Conservation (phyloP, 1,284 basidiomycete genomes). For the Filobasidium uniguttulatum region DNA sequence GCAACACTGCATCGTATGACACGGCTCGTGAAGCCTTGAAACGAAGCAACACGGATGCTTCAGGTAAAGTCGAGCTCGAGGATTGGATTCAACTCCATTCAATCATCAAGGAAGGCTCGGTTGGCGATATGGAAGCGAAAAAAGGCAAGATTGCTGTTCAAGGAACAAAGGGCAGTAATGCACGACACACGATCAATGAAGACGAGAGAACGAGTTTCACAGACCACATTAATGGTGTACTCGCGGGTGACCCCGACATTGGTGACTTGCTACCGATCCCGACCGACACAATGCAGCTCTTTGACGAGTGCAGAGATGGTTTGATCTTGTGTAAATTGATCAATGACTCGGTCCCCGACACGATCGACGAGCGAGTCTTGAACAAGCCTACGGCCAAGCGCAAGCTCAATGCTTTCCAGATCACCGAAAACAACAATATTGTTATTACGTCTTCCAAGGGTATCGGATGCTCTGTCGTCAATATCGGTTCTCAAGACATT, state of each 20-base stretch:
- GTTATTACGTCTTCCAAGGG: constrained; percentile 96
- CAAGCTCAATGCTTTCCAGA: constrained; percentile 83
- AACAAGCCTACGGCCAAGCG: constrained; percentile 70
- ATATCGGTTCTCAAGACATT: constrained; percentile 88
- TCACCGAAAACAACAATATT: constrained; percentile 99
- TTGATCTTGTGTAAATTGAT: constrained; percentile 95
- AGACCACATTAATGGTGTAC: constrained; percentile 86
- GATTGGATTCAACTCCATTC: constrained; percentile 65
- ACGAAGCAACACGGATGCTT: constrained; percentile 83
- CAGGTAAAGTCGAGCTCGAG: constrained; percentile 90
- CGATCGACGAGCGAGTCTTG: constrained; percentile 94
- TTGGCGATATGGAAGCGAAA: constrained; percentile 42
- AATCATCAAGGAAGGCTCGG: constrained; percentile 12
- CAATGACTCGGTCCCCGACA: constrained; percentile 97
- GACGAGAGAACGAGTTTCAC: constrained; percentile 94
- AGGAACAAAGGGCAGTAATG: constrained; percentile 79
- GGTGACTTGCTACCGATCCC: constrained; percentile 77
- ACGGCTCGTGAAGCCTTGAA: constrained; percentile 63
- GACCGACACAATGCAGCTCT: constrained; percentile 96
- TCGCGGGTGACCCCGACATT: constrained; percentile 80
- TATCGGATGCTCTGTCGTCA: constrained; percentile 96
- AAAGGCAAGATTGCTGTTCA: constrained; percentile 85
- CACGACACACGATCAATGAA: constrained; percentile 96
- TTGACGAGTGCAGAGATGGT: constrained; percentile 92
- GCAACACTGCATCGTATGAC: constrained; percentile 76